Evolutionary conservation across 306 rosid species (phyloP).

Genomic region (Vachellia collinsii): DNA sequence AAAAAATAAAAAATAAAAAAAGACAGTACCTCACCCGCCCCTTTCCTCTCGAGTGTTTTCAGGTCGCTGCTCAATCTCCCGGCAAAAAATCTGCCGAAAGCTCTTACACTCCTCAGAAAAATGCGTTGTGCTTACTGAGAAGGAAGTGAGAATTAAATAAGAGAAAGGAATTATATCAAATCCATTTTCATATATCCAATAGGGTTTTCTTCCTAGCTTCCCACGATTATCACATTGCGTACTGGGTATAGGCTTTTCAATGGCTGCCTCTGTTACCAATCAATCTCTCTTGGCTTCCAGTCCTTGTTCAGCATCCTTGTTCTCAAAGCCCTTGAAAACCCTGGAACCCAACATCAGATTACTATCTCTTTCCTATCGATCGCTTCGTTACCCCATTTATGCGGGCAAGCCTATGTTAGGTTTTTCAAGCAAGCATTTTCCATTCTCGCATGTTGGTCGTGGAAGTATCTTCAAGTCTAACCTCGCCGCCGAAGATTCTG

Average conservation of each 20-base stretch:
- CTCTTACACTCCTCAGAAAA: neutral
- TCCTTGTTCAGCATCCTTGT: conserved; percentile 42
- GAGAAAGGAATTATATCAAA: neutral
- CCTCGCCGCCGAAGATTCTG: conserved; percentile 45
- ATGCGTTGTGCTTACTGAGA: neutral
- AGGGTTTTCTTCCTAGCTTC: neutral
- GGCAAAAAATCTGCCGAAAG: neutral
- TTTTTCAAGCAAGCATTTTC: conserved; percentile 41
- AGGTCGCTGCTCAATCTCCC: neutral
- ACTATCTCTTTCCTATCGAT: conserved; percentile 22
- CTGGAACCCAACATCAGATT: conserved; percentile 31
- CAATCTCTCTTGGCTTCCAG: conserved; percentile 43
- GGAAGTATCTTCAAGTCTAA: conserved; percentile 38
- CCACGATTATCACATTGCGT: neutral
- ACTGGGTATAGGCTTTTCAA: conserved; percentile 14
- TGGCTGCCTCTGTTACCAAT: conserved; percentile 58
- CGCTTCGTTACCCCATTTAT: conserved; percentile 18
- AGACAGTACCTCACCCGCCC: too few relatives aligned
- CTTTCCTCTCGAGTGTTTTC: neutral
- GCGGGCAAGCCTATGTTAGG: conserved; percentile 32
- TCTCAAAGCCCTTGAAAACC: conserved; percentile 47
- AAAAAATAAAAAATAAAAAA: too few relatives aligned
- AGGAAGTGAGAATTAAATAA: neutral
- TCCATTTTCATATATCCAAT: neutral
- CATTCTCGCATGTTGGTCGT: neutral